These are phyloP conservation scores for Coffea canephora DNA, from an alignment of 257 asterid species.

Conservation along the genomic window DNA sequence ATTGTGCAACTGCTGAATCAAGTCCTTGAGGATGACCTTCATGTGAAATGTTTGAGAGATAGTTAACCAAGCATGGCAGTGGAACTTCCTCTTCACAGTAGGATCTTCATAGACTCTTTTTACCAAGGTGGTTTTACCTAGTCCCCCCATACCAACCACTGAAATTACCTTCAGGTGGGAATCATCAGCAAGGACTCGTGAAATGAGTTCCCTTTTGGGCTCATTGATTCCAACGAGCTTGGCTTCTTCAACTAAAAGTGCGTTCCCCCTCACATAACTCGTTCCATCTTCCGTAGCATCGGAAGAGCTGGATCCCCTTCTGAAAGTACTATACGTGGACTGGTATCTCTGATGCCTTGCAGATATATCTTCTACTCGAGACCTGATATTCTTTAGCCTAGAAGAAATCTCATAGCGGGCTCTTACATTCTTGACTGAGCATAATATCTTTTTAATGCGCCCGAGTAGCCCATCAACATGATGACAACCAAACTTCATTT, in stretches of 20 bases:
- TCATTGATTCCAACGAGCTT: conserved; percentile 38
- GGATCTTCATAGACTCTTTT: conserved; percentile 35
- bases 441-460: conserved; percentile 1
- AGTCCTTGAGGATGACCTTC: conserved; percentile 24
- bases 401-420: conserved; percentile 20
- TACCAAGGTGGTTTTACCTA: conserved; percentile 41
- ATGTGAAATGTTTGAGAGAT: conserved; percentile 25
- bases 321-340: neutral
- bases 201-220: conserved; percentile 23
- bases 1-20: conserved; percentile 23
- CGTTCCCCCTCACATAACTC: conserved; percentile 28
- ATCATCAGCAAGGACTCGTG: conserved; percentile 19
- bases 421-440: conserved; percentile 14
- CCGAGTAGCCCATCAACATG: conserved; percentile 11
- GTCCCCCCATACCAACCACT: conserved; percentile 40
- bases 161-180: conserved; percentile 25
- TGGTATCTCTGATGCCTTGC: conserved; percentile 20
- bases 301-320: neutral
- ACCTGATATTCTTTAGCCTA: conserved; percentile 13
- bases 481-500: conserved; percentile 10
- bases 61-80: conserved; percentile 36
- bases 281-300: too few relatives aligned
- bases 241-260: conserved; percentile 29
- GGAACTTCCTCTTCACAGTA: conserved; percentile 25
- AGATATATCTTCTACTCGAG: conserved; percentile 14